Conservation (phyloP, 345 rosid species). For the Sisymbrium altissimum region DNA sequence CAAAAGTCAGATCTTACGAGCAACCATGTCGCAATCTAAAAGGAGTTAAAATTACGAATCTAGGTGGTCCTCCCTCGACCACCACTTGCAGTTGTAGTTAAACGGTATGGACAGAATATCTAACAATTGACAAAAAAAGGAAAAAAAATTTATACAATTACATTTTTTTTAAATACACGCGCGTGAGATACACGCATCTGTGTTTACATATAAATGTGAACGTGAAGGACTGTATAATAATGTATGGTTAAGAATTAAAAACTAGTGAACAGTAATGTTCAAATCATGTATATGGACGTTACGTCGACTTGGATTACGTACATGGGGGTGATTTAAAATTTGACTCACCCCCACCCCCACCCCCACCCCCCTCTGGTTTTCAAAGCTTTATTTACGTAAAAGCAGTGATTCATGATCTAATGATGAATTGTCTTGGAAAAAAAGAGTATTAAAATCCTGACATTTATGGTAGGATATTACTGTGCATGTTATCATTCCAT, state of each 20-base stretch:
- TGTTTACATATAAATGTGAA: neutral
- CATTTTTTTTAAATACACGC: neutral
- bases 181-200: neutral
- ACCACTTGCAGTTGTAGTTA: slow-evolving; percentile 24
- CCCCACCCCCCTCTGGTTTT: neutral
- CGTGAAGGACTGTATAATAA: neutral
- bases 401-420: no score
- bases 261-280: neutral
- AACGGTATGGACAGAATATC: neutral
- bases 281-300: neutral
- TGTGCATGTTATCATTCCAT: no score
- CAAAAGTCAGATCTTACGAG: slow-evolving; percentile 25
- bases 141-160: neutral
- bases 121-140: neutral
- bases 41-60: neutral
- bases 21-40: slow-evolving; percentile 24
- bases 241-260: neutral
- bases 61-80: slow-evolving; percentile 12
- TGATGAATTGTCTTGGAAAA: no score
- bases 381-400: no score
- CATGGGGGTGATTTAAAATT: neutral
- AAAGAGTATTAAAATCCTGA: no score
- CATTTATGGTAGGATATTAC: no score
- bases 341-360: neutral
- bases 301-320: neutral